These are phyloP conservation scores for Zizania palustris DNA, from an alignment of 202 grass and related monocot species.

Conservation along the genomic window DNA sequence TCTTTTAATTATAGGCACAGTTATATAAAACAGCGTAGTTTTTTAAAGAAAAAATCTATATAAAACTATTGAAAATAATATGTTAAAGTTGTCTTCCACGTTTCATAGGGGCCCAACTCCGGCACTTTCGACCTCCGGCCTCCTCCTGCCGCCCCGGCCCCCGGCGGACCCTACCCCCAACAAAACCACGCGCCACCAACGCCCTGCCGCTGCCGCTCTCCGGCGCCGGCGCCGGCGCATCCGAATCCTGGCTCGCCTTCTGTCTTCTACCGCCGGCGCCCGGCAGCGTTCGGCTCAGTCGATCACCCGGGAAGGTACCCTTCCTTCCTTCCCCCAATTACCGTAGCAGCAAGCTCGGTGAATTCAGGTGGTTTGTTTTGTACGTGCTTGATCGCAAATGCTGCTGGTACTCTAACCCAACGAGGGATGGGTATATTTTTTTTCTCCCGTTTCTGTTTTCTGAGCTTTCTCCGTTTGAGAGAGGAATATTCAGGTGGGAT, in stretches of 20 bases:
- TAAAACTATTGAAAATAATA: too few relatives aligned
- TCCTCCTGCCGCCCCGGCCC: too few relatives aligned
- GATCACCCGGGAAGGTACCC: slow-evolving; percentile 1
- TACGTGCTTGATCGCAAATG: not conserved
- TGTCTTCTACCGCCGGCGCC: not conserved
- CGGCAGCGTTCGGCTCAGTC: not conserved
- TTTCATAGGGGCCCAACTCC: too few relatives aligned
- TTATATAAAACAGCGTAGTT: too few relatives aligned
- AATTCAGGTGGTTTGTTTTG: not conserved
- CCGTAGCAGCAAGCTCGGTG: not conserved
- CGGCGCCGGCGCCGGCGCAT: too few relatives aligned
- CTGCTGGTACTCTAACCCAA: not conserved
- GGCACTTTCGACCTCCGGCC: too few relatives aligned
- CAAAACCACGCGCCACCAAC: not conserved
- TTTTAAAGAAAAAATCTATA: too few relatives aligned
- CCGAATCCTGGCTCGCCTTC: not conserved
- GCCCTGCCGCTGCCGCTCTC: not conserved
- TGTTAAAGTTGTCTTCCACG: too few relatives aligned
- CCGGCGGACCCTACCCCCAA: not conserved
- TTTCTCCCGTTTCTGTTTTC: not conserved
- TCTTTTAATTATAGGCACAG: too few relatives aligned
- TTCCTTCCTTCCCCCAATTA: not conserved
- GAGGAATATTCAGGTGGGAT: not conserved
- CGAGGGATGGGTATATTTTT: not conserved
- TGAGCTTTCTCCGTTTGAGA: not conserved